These are phyloP conservation scores for Cutaneotrichosporon cavernicola DNA, from an alignment of 1,284 basidiomycete genomes.

Conservation along the genomic window DNA sequence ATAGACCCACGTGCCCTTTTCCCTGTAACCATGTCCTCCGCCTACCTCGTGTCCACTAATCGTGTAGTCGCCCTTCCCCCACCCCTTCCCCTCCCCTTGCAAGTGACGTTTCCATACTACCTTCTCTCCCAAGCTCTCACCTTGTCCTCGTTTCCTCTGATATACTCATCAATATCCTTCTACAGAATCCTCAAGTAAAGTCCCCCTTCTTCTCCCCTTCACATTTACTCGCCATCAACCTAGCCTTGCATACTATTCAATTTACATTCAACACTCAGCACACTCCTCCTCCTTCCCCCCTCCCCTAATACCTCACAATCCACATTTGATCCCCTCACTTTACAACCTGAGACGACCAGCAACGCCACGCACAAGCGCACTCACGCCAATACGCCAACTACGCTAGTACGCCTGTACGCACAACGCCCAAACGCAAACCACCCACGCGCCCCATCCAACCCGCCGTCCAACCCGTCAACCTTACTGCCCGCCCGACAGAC, in stretches of 20 bases:
- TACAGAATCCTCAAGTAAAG: no score
- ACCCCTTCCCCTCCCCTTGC: no score
- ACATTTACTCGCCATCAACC: neutral
- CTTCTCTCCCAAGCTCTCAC: neutral
- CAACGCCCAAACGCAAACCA: no score
- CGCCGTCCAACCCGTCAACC: no score
- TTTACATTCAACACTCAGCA: neutral
- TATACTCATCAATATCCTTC: neutral
- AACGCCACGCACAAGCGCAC: neutral
- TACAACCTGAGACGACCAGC: neutral
- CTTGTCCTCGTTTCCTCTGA: neutral
- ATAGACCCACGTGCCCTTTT: no score
- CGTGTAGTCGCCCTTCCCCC: no score
- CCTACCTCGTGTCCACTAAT: no score
- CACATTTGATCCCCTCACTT: slow-evolving; percentile 1
- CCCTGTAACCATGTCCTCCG: no score
- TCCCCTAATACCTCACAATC: neutral
- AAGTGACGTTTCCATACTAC: neutral
- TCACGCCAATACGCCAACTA: neutral
- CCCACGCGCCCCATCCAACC: no score
- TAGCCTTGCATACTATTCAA: neutral
- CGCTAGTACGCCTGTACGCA: no score
- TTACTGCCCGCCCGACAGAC: neutral
- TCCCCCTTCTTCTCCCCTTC: neutral
- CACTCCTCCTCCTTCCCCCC: no score